A percentile compares a stretch with the other conserved stretches of the same genome.
phyloP scores from a whole-genome alignment of 495 filamentous ascomycete species.

The Xanthoparmelia taractica region DNA sequence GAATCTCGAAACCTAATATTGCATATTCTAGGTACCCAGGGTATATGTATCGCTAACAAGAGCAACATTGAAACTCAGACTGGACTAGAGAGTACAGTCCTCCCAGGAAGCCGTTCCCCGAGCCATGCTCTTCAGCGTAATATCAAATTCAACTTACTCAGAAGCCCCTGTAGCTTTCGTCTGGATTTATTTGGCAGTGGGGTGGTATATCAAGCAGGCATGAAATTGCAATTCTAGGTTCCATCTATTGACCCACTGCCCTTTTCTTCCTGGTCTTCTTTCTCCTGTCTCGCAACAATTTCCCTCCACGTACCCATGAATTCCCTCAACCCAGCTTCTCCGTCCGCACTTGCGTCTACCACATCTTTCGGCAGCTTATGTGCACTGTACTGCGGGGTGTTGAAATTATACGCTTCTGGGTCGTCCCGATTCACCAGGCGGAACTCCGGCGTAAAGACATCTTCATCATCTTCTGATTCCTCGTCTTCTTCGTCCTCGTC shows the following conservation, averaged over 20 bases:
- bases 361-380: conserved; percentile 94
- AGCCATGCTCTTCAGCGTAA: background rate
- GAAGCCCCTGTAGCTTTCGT: background rate
- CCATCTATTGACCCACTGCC: background rate
- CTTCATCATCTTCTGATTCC: conserved; percentile 47
- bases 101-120: background rate
- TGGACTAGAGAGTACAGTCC: background rate
- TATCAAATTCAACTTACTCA: background rate
- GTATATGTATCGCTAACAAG: too few species aligned
- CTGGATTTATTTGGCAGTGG: background rate
- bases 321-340: conserved; percentile 67
- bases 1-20: too few species aligned
- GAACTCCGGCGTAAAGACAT: conserved; percentile 66
- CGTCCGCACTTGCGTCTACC: conserved; percentile 72
- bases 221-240: background rate
- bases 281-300: conserved; percentile 53
- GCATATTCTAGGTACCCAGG: too few species aligned
- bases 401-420: conserved; percentile 79
- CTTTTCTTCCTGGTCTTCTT: conserved; percentile 41
- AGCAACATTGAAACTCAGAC: background rate
- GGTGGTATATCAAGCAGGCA: background rate
- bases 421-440: conserved; percentile 75
- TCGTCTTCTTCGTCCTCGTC: conserved; percentile 32
- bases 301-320: conserved; percentile 84
- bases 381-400: conserved; percentile 79